Base-by-base conservation (phyloP, 2,329 filamentous ascomycete genomes). In the Venturia asperata region DNA sequence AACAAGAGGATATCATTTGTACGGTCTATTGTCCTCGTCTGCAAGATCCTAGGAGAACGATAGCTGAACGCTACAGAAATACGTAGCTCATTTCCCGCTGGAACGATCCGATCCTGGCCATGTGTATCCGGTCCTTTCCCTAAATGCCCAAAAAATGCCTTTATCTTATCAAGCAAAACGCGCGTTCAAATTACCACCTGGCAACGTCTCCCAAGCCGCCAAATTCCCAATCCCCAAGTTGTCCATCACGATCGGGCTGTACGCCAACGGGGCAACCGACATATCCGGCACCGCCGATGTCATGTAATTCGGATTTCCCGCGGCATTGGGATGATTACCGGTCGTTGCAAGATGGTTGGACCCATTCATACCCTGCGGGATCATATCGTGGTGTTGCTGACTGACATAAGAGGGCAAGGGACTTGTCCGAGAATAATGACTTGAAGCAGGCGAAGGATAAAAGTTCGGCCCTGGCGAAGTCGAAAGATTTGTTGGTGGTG, bases 161-260 rank as follows among this genome's bases (percentile, higher is more conserved):
- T 37, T 27, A 2, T 37, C 39, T 4, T 27, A 39, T 61, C 37
- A 61, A 17, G 60, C 60, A 56, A 69, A 69, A 34, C 68, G 41
- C 34, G 66, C 64, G 45, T 69, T 69, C 64, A 68, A 47, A 39
- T 65, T 67, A 10, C 68, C 68, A 41, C 68, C 67, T 13, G 68
- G 68, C 24, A 68, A 61, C 11, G 68, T 69, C 30, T 69, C 68
- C 66, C 67, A 69, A 5, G 67, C 68, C 6, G 62, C 61, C 15
- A 27, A 58, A 21, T 19, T 65, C 1, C 47, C 62, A 19, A 64
- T 42, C 7, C 65, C 67, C 55, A 66, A 41, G 27, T 67, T 67
- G n/a, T 64, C 64, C 37, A 66, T 60, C 11, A 45, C 45, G 5
- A 61, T 61, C 7, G 63, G 42, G 15, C 49, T 37, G 11, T 37